These are phyloP conservation scores for Citrus medica DNA, from an alignment of 345 rosid genomes.

Conservation along the genomic window DNA sequence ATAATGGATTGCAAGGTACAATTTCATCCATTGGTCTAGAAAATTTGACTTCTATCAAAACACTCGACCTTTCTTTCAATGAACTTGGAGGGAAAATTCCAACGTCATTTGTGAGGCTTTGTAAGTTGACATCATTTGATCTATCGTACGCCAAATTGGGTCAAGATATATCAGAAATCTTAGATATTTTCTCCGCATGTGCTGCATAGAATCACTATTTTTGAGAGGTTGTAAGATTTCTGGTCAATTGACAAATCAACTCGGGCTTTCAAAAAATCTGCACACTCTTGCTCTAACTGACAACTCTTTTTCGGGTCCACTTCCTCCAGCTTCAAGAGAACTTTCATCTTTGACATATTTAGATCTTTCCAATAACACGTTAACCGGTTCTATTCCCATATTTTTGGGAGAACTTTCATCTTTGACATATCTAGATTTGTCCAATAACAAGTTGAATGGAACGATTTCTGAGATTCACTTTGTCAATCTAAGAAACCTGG, in stretches of 20 bases:
- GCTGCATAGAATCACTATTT: neutral
- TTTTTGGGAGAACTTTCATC: neutral
- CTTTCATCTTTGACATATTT: neutral
- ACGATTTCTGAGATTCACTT: neutral
- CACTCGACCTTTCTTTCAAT: neutral
- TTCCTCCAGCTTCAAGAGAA: neutral
- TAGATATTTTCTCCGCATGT: neutral
- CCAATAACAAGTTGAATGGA: neutral
- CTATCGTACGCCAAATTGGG: neutral
- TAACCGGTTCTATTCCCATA: no score
- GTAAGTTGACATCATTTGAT: neutral
- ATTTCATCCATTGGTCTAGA: conserved; percentile 13
- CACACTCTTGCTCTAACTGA: neutral
- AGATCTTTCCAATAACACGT: neutral
- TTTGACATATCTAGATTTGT: neutral
- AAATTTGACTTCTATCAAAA: conserved; percentile 15
- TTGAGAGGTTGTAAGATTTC: neutral
- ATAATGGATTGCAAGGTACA: neutral
- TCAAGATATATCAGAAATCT: neutral
- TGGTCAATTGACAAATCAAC: neutral
- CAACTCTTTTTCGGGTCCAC: neutral
- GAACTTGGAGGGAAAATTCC: neutral
- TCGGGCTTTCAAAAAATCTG: neutral
- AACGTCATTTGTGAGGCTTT: neutral
- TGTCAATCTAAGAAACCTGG: neutral